Conservation (phyloP, 2,329 filamentous ascomycete species). For the Ophiostoma montium region DNA sequence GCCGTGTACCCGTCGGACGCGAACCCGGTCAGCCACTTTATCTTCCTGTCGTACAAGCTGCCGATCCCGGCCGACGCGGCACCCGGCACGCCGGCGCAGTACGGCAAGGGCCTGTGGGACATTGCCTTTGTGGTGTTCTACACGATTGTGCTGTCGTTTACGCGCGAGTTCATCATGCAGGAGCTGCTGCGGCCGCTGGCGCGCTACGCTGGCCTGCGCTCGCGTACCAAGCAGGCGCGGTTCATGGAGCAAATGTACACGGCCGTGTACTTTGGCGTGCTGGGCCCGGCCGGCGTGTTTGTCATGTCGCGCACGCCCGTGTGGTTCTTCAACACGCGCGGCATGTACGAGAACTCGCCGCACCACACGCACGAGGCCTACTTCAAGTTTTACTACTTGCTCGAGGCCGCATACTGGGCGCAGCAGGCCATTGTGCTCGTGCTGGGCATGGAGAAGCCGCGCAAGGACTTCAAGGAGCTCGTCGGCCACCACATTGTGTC, state of each 20-base stretch:
- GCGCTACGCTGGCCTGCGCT: constrained; percentile 51
- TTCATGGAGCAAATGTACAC: constrained; percentile 98
- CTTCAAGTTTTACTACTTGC: constrained; percentile 94
- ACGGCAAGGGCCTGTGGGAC: constrained; percentile 81
- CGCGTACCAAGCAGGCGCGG: constrained; percentile 65
- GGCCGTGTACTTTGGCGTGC: constrained; percentile 72
- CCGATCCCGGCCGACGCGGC: constrained; percentile 30
- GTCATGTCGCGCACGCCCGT: constrained; percentile 85
- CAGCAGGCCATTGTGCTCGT: constrained; percentile 84
- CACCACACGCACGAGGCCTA: constrained; percentile 64
- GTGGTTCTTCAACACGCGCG: constrained; percentile 88
- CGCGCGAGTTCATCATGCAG: constrained; percentile 93
- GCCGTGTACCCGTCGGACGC: constrained; percentile 59
- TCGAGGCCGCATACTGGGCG: constrained; percentile 89
- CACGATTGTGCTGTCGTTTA: constrained; percentile 78
- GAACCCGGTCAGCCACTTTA: constrained; percentile 66
- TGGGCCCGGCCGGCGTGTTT: constrained; percentile 73
- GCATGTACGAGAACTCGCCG: constrained; percentile 82
- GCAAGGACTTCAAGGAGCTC: constrained; percentile 91
- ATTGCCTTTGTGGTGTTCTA: constrained; percentile 83
- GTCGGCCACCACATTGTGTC: constrained; percentile 87
- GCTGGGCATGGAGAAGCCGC: constrained; percentile 77
- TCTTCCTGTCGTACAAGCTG: constrained; percentile 81
- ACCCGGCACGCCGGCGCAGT: constrained; percentile 43
- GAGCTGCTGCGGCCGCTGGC: constrained; percentile 68